Percentiles rank a stretch among this genome's conserved stretches.
phyloP scores from a whole-genome alignment of 2,329 filamentous ascomycete species.

The Fusarium sp. region DNA sequence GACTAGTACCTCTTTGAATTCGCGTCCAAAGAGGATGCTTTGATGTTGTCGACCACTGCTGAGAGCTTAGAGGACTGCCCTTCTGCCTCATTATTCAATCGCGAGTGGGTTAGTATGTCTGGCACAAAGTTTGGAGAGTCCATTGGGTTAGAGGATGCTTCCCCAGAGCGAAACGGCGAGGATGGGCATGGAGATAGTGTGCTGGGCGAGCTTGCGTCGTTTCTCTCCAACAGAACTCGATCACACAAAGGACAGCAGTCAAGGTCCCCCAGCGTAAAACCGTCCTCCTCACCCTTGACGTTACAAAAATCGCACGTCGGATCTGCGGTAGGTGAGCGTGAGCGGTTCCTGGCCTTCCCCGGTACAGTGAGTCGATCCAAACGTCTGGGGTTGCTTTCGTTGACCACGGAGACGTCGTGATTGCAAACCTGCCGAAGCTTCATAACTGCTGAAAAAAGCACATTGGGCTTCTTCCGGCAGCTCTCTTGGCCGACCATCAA shows the following conservation, averaged over 20 bases:
- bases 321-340: background rate
- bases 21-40: fast-evolving
- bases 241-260: background rate
- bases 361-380: background rate
- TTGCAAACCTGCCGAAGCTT: constrained; percentile 12
- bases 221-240: fast-evolving
- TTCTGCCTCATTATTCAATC: fast-evolving
- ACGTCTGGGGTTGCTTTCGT: fast-evolving
- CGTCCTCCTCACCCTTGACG: fast-evolving
- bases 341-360: fast-evolving
- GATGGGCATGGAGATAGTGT: background rate
- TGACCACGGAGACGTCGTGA: background rate
- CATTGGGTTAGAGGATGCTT: background rate
- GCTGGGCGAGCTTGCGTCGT: background rate
- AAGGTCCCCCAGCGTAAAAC: fast-evolving
- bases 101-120: fast-evolving
- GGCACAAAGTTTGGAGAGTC: fast-evolving
- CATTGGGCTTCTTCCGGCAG: background rate
- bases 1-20: background rate
- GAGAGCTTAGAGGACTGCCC: constrained; percentile 1
- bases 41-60: constrained; percentile 3
- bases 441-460: background rate
- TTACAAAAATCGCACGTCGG: background rate
- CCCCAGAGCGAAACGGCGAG: background rate
- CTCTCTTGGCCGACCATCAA: background rate